Evolutionary conservation across 106 monocot genomes (phyloP).

Genomic region (Iris macrosiphon): DNA sequence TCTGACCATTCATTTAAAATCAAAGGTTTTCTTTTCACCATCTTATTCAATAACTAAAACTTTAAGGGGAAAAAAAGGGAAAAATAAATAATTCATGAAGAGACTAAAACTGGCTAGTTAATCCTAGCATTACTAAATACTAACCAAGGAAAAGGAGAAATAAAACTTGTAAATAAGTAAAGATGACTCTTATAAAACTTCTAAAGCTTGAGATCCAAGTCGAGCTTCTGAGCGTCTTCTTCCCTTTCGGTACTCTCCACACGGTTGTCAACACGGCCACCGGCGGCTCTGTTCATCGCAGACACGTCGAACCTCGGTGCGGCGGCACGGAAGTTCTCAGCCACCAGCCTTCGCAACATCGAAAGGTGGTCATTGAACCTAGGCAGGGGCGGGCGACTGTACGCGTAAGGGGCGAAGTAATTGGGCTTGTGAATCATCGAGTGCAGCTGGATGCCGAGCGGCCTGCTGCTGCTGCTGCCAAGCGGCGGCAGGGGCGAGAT

Average conservation of each 20-base stretch:
- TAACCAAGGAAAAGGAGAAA: no score
- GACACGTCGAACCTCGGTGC: not conserved
- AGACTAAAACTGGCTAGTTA: no score
- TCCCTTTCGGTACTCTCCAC: not conserved
- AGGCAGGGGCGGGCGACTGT: not conserved
- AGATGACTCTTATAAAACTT: no score
- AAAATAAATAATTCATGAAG: no score
- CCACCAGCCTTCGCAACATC: not conserved
- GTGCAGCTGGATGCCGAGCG: conserved; percentile 13
- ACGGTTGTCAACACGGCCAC: not conserved
- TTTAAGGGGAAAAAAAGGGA: no score
- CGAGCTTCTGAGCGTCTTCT: not conserved
- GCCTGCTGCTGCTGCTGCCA: no score
- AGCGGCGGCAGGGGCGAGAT: not conserved
- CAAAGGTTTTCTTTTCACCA: no score
- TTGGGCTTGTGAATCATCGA: conserved; percentile 12
- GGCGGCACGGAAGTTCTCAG: not conserved
- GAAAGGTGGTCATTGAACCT: not conserved
- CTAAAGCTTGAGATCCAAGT: conserved; percentile 12
- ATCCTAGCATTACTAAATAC: no score
- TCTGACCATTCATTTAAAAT: no score
- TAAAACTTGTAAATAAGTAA: no score
- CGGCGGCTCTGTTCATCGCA: not conserved
- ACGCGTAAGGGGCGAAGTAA: not conserved
- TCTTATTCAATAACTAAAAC: no score